Base-by-base conservation (phyloP, 2,329 filamentous ascomycete genomes). In the Calonectria pseudoreteaudii region DNA sequence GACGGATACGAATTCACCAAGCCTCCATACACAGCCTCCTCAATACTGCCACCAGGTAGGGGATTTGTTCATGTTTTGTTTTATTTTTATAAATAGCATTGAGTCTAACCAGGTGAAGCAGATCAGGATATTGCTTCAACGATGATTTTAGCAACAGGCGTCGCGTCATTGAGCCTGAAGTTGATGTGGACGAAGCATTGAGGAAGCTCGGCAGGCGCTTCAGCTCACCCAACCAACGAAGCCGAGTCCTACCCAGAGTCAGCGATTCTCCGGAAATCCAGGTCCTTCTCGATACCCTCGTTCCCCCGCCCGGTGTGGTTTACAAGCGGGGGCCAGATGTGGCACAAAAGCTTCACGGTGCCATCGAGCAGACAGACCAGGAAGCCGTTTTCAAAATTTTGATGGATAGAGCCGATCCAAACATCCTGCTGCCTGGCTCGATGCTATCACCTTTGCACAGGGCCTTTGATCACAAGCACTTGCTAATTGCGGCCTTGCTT, bases 221-320 rank as follows among this genome's bases (percentile, higher is more conserved):
- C 53, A 78, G 75, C 10, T 65, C 75, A 13, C 77, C 79, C n/a
- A 77, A 74, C 58, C 79, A 81, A 38, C 74, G 66, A 23, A 75
- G 72, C 28, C 71, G 74, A 16, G 77, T 81, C 30, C 67, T 81
- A 18, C 79, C 79, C 13, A 75, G 79, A 75, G 79, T 81, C 18
- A 81, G 79, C 23, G 79, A 81, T 64, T 81, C 79, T 41, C 71
- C 79, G 11, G 78, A 81, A 30, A 81, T 81, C n/a, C 79, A 81
- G 65, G 50, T 81, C 30, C 77, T 81, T 28, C 68, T 81, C 26
- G 79, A 81, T 36, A 81, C 79, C 14, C 77, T 81, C 47, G 78
- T 81, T 9, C 77, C 78, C 36, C 75, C 75, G n/a, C 75, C 76
- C 11, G 76, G 68, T 41, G 72, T 77, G 10, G 41, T 68, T n/a